Conservation (phyloP, 2,329 filamentous ascomycete genomes). For the Cephalotrichum gorgonifer region DNA sequence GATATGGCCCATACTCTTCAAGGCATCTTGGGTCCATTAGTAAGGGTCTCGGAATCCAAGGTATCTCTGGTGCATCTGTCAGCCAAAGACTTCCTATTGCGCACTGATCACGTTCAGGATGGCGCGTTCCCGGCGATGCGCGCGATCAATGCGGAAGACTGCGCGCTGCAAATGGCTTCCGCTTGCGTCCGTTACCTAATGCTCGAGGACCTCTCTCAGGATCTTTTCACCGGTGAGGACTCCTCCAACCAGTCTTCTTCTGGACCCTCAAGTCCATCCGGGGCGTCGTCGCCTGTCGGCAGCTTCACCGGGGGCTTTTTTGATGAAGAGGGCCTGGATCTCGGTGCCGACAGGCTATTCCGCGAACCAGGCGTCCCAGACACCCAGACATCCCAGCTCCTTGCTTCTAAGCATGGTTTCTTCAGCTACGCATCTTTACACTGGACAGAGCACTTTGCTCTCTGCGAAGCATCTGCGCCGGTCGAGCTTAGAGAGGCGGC, state of each 20-base stretch:
- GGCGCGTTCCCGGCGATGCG: slow-evolving; percentile 4
- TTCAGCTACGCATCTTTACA: slow-evolving; percentile 24
- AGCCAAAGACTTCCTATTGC: slow-evolving; percentile 22
- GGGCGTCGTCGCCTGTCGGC: background rate
- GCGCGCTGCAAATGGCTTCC: slow-evolving; percentile 10
- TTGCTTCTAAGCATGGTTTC: slow-evolving; percentile 16
- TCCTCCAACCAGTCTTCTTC: background rate
- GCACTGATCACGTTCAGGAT: background rate
- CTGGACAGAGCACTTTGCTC: slow-evolving; percentile 23
- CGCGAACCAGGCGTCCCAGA: slow-evolving; percentile 13
- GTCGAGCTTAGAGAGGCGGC: slow-evolving; percentile 10
- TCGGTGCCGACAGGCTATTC: slow-evolving; percentile 14
- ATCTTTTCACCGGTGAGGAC: slow-evolving; percentile 14
- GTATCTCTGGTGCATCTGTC: slow-evolving; percentile 25
- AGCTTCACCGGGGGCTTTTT: background rate
- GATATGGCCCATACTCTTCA: slow-evolving; percentile 19
- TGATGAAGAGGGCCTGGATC: slow-evolving; percentile 5
- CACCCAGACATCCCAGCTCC: slow-evolving; percentile 12
- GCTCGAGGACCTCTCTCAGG: slow-evolving; percentile 20
- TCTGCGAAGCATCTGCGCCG: slow-evolving; percentile 11
- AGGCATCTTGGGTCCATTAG: slow-evolving; percentile 18
- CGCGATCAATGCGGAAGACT: slow-evolving; percentile 6
- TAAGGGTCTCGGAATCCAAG: slow-evolving; percentile 18
- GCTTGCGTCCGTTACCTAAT: slow-evolving; percentile 17
- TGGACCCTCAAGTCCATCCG: background rate